Conservation (phyloP, 768 basidiomycete genomes). For the Phlebiopsis gigantea region DNA sequence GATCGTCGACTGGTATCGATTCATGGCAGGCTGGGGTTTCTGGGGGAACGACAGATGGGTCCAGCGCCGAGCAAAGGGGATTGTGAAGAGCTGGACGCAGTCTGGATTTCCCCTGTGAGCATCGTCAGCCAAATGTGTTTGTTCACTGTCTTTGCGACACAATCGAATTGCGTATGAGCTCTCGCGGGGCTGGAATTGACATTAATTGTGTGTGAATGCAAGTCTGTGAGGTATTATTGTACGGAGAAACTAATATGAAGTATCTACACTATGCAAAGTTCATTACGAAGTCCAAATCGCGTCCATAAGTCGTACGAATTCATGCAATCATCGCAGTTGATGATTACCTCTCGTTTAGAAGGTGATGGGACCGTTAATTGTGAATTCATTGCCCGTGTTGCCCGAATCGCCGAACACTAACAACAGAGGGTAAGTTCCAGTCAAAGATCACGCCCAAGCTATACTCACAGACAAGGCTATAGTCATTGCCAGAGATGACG, state of each 20-base stretch:
- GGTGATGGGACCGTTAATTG: conserved; percentile 19
- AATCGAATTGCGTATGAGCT: too few relatives aligned
- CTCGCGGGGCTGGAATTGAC: too few relatives aligned
- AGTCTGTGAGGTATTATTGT: background rate
- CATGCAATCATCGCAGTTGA: background rate
- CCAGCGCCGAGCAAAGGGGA: conserved; percentile 8
- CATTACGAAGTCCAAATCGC: background rate
- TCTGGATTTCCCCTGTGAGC: background rate
- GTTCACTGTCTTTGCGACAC: background rate
- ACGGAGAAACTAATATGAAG: background rate
- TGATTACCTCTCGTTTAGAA: background rate
- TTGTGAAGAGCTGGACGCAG: conserved; percentile 5
- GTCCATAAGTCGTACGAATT: background rate
- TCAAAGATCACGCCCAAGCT: conserved; percentile 31
- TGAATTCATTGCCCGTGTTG: conserved; percentile 35
- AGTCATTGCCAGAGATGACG: conserved; percentile 1
- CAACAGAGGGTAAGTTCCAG: conserved; percentile 32
- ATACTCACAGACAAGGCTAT: conserved; percentile 17
- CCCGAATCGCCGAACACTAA: conserved; percentile 47
- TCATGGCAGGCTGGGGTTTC: conserved; percentile 18
- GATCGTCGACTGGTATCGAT: conserved; percentile 17
- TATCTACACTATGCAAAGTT: background rate
- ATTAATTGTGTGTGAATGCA: background rate
- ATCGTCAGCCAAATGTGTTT: background rate
- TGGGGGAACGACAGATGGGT: conserved; percentile 17